These are phyloP conservation scores for Funneliformis geosporum DNA, from an alignment of 192 early-diverging fungal genomes.

Conservation along the genomic window DNA sequence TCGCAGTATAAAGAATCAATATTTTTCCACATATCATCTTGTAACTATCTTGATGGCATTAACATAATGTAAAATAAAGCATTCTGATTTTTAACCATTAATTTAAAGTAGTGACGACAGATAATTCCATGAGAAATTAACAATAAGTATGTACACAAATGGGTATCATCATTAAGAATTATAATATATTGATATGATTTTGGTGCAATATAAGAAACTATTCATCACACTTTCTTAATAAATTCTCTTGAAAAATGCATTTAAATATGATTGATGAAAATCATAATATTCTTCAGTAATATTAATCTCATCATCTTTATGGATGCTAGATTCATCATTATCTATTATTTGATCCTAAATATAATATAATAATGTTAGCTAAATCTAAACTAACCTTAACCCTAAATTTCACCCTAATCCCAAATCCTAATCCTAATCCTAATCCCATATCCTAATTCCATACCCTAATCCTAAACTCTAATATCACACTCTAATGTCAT, in stretches of 20 bases:
- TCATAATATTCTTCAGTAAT: not conserved
- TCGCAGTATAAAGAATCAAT: not conserved
- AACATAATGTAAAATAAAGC: not conserved
- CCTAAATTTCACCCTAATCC: too few species aligned
- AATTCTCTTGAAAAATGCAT: not conserved
- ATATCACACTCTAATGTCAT: too few species aligned
- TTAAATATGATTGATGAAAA: not conserved
- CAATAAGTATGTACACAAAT: not conserved
- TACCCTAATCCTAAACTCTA: too few species aligned
- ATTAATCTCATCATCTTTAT: not conserved
- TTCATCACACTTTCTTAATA: not conserved
- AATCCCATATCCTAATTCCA: too few species aligned
- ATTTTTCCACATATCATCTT: not conserved
- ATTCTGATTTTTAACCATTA: not conserved
- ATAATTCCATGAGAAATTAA: not conserved
- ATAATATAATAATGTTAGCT: too few species aligned
- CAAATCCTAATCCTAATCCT: too few species aligned
- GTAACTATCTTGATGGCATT: constrained; percentile 2
- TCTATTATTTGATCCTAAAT: not conserved
- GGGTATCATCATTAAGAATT: not conserved
- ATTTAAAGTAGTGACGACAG: not conserved
- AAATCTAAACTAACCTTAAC: too few species aligned
- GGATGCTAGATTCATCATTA: too few species aligned
- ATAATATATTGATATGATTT: constrained; percentile 4
- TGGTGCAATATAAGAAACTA: not conserved